Conservation (phyloP, 805 yeast genomes). For the Kodamaea neixiangensis region DNA sequence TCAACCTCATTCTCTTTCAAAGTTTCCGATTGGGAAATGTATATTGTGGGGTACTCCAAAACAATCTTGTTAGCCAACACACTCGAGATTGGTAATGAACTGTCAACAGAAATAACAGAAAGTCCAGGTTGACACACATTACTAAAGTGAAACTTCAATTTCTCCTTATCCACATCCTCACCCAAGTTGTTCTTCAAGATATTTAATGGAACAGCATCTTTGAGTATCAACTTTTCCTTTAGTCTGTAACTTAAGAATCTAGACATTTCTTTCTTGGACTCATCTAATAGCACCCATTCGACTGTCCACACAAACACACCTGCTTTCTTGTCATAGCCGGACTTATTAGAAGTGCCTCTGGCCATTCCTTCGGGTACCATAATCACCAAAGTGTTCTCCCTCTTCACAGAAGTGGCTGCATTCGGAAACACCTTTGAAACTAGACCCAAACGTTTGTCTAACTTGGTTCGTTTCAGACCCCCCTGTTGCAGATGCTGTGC, state of each 20-base stretch:
- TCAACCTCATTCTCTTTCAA: not conserved
- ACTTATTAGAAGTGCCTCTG: constrained; percentile 60
- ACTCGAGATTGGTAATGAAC: constrained; percentile 43
- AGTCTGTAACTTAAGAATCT: constrained; percentile 47
- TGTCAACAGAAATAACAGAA: constrained; percentile 40
- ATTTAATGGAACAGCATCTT: constrained; percentile 44
- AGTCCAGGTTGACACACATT: constrained; percentile 27
- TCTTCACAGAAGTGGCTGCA: constrained; percentile 33
- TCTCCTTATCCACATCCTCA: constrained; percentile 23
- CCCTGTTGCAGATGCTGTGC: constrained; percentile 13
- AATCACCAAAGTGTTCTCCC: constrained; percentile 68
- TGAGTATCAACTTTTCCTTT: constrained; percentile 36
- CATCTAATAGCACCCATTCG: constrained; percentile 60
- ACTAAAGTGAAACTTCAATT: constrained; percentile 34
- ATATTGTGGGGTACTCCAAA: constrained; percentile 76
- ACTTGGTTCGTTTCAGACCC: constrained; percentile 18
- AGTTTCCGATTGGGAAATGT: constrained; percentile 32
- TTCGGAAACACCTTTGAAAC: constrained; percentile 25
- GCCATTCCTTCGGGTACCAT: constrained; percentile 75
- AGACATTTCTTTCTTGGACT: constrained; percentile 25
- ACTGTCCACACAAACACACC: constrained; percentile 75
- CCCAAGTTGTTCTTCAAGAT: constrained; percentile 23
- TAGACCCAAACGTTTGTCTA: constrained; percentile 26
- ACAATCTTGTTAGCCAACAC: constrained; percentile 59
- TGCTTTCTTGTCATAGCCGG: constrained; percentile 66